A percentile compares a stretch with the other conserved stretches of the same genome.
These are phyloP conservation scores for Lactarius hengduanensis DNA, from an alignment of 768 basidiomycete species.

Conservation along the genomic window DNA sequence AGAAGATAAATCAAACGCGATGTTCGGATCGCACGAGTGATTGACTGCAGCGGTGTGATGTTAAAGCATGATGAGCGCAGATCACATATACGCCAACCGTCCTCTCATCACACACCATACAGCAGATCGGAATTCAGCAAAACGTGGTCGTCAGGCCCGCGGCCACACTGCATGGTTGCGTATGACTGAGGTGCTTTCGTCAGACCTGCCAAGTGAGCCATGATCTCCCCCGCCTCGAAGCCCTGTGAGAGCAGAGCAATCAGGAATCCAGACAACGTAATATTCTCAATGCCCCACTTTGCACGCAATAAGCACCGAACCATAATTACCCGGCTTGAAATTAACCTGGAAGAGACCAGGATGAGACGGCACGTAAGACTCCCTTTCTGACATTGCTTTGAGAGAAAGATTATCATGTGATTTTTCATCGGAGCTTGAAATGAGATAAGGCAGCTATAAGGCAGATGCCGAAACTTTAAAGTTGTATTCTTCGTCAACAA, in stretches of 20 bases:
- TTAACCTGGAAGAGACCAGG: constrained; percentile 39
- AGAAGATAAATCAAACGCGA: constrained; percentile 52
- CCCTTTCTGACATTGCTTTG: neutral
- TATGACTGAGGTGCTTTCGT: constrained; percentile 44
- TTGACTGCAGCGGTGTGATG: constrained; percentile 42
- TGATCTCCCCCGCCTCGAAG: constrained; percentile 41
- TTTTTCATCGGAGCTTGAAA: neutral
- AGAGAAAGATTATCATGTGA: neutral
- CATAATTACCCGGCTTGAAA: constrained; percentile 39
- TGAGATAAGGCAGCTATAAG: constrained; percentile 1
- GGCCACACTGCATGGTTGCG: constrained; percentile 53
- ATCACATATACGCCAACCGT: neutral
- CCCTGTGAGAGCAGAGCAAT: constrained; percentile 31
- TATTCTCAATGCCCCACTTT: constrained; percentile 32
- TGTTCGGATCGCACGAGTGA: constrained; percentile 62
- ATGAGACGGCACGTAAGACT: constrained; percentile 38
- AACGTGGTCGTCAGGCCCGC: constrained; percentile 46
- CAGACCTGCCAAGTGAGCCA: constrained; percentile 37
- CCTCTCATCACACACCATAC: constrained; percentile 44
- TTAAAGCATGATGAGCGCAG: neutral
- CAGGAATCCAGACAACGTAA: neutral
- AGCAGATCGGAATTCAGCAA: constrained; percentile 60
- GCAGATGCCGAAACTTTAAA: constrained; percentile 25
- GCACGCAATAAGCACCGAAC: constrained; percentile 39
- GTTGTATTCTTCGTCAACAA: neutral